phyloP scores from a whole-genome alignment of 1,284 basidiomycete genomes.

The Neotropicomus parvogracilis region DNA sequence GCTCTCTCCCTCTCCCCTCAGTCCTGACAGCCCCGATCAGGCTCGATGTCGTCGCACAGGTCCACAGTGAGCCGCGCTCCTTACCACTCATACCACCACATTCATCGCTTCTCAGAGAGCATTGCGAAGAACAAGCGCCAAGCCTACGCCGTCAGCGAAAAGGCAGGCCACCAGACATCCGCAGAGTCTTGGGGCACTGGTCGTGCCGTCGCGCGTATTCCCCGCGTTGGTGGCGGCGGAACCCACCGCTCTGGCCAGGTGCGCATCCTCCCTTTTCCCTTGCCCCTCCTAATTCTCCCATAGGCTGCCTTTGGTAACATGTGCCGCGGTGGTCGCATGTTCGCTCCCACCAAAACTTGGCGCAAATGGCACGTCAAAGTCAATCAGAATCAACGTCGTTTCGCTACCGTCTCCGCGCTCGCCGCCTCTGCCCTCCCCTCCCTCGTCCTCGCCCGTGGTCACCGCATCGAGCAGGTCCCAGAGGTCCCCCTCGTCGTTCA shows the following conservation, averaged over 20 bases:
- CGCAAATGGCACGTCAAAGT: constrained; percentile 99
- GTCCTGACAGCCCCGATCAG: constrained; percentile 98
- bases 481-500: constrained; percentile 95
- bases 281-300: constrained; percentile 2
- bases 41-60: constrained; percentile 96
- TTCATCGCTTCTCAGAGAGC: constrained; percentile 65
- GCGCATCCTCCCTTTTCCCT: background rate
- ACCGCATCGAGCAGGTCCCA: constrained; percentile 96
- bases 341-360: constrained; percentile 99
- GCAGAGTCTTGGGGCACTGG: constrained; percentile 99
- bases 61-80: constrained; percentile 80
- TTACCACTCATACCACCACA: background rate
- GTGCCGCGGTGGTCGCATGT: constrained; percentile 99
- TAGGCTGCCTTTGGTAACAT: constrained; percentile 99
- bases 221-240: constrained; percentile 98
- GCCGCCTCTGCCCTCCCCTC: constrained; percentile 98
- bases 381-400: constrained; percentile 99
- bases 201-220: constrained; percentile 99
- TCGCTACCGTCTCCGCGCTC: constrained; percentile 95
- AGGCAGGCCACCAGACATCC: constrained; percentile 98
- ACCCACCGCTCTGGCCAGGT: constrained; percentile 98
- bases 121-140: constrained; percentile 99
- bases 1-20: constrained; percentile 91
- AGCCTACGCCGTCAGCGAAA: constrained; percentile 94
- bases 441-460: constrained; percentile 97